phyloP scores from a whole-genome alignment of 1,284 basidiomycete genomes.

The Pyrrhoderma lamaoense region DNA sequence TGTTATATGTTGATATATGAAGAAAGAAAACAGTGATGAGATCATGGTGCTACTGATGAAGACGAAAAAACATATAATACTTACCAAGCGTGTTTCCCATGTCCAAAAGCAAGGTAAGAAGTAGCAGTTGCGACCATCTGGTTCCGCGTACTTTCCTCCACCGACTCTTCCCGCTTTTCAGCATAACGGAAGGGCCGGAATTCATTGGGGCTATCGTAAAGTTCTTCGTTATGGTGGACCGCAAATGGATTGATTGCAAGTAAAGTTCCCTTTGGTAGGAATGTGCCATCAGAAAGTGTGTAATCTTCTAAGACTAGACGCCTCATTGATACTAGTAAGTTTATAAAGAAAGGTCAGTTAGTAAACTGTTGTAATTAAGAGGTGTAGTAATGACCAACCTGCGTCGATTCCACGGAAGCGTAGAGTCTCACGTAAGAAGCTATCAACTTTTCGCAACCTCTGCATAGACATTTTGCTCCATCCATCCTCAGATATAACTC shows the following conservation, averaged over 20 bases:
- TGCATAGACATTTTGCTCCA: conserved; percentile 37
- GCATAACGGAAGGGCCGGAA: conserved; percentile 33
- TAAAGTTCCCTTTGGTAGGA: conserved; percentile 31
- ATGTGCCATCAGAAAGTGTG: conserved; percentile 36
- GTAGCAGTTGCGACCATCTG: conserved; percentile 23
- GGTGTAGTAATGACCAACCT: conserved; percentile 22
- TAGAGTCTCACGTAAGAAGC: conserved; percentile 38
- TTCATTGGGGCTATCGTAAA: conserved; percentile 24
- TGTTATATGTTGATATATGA: too few relatives aligned
- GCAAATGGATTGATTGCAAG: conserved; percentile 24
- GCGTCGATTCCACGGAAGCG: conserved; percentile 27
- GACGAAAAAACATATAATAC: neutral
- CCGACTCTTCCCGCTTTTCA: conserved; percentile 28
- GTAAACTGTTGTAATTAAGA: neutral
- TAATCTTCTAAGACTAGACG: conserved; percentile 31
- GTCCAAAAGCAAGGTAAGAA: conserved; percentile 27
- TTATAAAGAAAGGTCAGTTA: neutral
- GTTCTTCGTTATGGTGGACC: conserved; percentile 24
- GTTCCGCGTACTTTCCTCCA: conserved; percentile 18
- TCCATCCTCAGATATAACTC: conserved; percentile 31
- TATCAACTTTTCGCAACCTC: conserved; percentile 40
- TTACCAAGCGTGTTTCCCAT: conserved; percentile 27
- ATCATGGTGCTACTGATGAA: neutral
- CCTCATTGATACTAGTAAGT: conserved; percentile 25
- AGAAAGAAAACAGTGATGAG: too few relatives aligned